Conservation (phyloP, 2,329 filamentous ascomycete genomes). For the Fusarium dlaminii region DNA sequence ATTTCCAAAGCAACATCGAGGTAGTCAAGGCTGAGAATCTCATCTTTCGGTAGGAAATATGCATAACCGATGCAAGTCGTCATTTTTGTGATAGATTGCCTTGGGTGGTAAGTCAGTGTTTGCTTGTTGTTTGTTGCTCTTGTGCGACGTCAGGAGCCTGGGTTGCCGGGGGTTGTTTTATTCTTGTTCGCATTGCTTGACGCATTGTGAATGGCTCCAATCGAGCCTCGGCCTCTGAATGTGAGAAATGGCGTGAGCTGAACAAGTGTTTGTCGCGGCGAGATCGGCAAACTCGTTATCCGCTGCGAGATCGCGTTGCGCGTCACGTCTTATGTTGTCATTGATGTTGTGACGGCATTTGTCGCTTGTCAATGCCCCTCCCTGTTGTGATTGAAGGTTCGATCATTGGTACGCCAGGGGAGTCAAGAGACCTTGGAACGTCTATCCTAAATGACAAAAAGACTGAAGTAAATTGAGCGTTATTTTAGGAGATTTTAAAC, state of each 20-base stretch:
- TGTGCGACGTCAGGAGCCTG: background rate
- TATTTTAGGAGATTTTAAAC: fast-evolving
- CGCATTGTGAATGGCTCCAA: background rate
- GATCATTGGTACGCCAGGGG: background rate
- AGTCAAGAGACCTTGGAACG: background rate
- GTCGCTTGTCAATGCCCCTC: background rate
- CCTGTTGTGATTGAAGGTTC: background rate
- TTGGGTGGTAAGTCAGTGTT: fast-evolving
- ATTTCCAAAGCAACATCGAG: background rate
- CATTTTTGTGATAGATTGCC: background rate
- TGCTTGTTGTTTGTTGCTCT: background rate
- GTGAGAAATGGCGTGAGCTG: background rate
- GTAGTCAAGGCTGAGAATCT: background rate
- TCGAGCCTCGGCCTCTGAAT: background rate
- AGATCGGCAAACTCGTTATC: background rate
- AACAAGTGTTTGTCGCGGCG: background rate
- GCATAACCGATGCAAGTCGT: background rate
- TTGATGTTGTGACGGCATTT: background rate
- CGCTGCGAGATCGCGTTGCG: background rate
- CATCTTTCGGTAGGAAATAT: background rate
- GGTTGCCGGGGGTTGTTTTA: fast-evolving
- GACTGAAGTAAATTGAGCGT: fast-evolving
- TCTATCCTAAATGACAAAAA: background rate
- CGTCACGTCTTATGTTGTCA: background rate
- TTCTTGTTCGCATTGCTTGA: background rate